Evolutionary conservation across 176 grass and related monocot species (phyloP), one percentile per base, ranked within the genome.

Genomic region (Paspalum vaginatum): DNA sequence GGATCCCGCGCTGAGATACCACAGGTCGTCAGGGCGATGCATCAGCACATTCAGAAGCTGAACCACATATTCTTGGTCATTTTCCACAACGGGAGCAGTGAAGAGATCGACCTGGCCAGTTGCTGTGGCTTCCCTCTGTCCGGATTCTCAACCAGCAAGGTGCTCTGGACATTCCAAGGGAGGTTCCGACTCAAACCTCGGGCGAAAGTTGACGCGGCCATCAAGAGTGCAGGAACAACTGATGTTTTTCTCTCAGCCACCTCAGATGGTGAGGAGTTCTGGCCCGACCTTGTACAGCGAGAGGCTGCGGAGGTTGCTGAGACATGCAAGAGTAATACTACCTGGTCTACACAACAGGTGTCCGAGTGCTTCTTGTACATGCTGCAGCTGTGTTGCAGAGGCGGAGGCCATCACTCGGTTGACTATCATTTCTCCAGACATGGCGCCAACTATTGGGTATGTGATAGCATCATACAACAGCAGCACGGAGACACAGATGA

Each of bases 161-260:
- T 65, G 0, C 12, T 78, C 0, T 78, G 76, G 61, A 65, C 76
- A 62, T 78, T 78, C 25, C 47, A 61, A 63, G 78, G 78, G 6
- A 20, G 78, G 1, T 59, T 50, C 43, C 53, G 67, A 1, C 11
- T 59, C 26, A 58, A 17, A 3, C 66, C 79, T 0, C 42, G 27
- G 44, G 0, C 0, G 0, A 18, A 17, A 24, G 68, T 72, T 2
- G 59, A 26, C 6, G 3, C 0, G 13, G n/a, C 71, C 10, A 8
- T 74, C n/a, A 41, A 11, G 17, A 61, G 15, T 41, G 5, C 15
- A 38, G 75, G 58, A 46, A 46, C 41, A 8, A 68, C 65, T 1
- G 20, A 77, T 63, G 16, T 3, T 21, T 65, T 78, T 38, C 2
- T 63, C 7, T n/a, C 22, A 0, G 25, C 58, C 2, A 3, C 0